Base-by-base conservation (phyloP, 768 basidiomycete species). In the Psilocybe tampanensis region DNA sequence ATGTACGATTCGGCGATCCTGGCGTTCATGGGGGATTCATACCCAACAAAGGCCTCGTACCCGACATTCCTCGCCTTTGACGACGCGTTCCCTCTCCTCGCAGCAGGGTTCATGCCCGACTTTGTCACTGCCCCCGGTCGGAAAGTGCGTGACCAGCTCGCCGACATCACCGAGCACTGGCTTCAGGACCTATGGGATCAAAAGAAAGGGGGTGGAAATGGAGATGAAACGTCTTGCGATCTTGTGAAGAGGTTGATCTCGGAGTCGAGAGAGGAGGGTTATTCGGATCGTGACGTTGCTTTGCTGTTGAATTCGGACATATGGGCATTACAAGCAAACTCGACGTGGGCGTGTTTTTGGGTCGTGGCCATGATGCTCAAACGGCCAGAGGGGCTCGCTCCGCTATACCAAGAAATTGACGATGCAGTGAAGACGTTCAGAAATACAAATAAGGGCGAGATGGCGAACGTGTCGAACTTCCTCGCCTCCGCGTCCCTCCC, bases 261-360 rank as follows among this genome's bases (percentile, higher is more conserved):
- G n/a, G 36, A 39, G 12, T 39, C 36, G 36, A 13, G 36, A 4
- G 6, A 13, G 12, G 44, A 21, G 26, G 44, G 44, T 6, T 47
- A 47, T n/a, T 18, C 22, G 8, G n/a, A 47, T 22, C 8, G 44
- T 6, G 44, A 47, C 13, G 19, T 47, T 3, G 44, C 44, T 21
- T 17, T 17, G 21, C 4, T 47, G 15, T 22, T 47, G 21, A 22
- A 18, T 11, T 23, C 44, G 19, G 44, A 47, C n/a, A 15, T 47
- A 7, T 47, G 44, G 44, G 44, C 44, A 8, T 6, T 47, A 22
- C 44, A 47, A 11, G 44, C 44, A 7, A 47, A 47, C 21, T 47
- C 44, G 22, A 47, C 44, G 22, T 47, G 44, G 44, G 44, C 44
- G 44, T 47, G 44, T 21, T 47, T 47, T n/a, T 47, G 44, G 44